Conservation (phyloP, 2,329 filamentous ascomycete genomes). For the Aspergillus tanneri region DNA sequence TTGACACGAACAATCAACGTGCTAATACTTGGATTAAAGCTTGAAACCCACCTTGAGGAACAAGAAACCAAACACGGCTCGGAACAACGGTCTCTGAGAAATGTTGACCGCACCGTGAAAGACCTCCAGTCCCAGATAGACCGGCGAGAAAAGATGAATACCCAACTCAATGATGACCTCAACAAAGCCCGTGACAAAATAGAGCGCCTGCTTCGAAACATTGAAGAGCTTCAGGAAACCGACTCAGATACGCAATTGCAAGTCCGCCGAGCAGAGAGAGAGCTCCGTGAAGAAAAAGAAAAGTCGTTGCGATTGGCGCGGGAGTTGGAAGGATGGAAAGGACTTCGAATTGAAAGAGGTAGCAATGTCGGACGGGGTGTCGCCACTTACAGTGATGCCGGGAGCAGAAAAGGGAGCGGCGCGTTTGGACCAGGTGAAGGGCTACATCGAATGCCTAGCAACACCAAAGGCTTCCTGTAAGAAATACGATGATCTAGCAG, state of each 20-base stretch:
- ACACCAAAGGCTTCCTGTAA: constrained; percentile 76
- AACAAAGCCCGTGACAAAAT: constrained; percentile 84
- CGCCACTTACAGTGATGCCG: constrained; percentile 39
- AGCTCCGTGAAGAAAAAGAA: constrained; percentile 85
- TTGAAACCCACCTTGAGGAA: constrained; percentile 81
- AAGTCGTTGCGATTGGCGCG: constrained; percentile 78
- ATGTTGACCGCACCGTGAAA: constrained; percentile 89
- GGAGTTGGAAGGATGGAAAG: constrained; percentile 81
- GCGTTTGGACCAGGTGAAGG: constrained; percentile 50
- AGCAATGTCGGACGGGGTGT: constrained; percentile 34
- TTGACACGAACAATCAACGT: no score
- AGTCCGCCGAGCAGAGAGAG: constrained; percentile 81
- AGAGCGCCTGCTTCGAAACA: constrained; percentile 81
- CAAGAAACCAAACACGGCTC: constrained; percentile 76
- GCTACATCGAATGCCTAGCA: constrained; percentile 66
- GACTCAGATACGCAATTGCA: constrained; percentile 80
- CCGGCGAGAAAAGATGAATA: constrained; percentile 83
- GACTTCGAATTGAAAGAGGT: constrained; percentile 63
- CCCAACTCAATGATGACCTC: constrained; percentile 78
- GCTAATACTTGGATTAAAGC: constrained; percentile 51
- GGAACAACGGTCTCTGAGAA: constrained; percentile 83
- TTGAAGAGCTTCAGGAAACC: constrained; percentile 88
- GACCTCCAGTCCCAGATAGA: constrained; percentile 91
- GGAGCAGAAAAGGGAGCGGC: constrained; percentile 41
- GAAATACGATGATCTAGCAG: constrained; percentile 17